phyloP scores from a whole-genome alignment of 768 basidiomycete genomes.

The Hericium erinaceus region DNA sequence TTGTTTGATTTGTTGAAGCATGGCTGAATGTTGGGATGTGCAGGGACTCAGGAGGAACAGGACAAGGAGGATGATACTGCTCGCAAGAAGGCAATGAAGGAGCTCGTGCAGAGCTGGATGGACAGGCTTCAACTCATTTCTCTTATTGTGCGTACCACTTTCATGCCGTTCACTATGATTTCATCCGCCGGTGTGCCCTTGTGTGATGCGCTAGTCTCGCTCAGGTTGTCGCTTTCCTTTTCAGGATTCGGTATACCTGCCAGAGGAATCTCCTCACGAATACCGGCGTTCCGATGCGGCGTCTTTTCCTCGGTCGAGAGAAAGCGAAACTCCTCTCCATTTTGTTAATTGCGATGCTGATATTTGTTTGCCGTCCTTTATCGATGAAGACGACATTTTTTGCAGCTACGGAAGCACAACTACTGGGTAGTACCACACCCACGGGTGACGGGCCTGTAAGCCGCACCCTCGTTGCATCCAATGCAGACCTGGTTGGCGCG shows the following conservation, averaged over 20 bases:
- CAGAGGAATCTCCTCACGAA: too few relatives aligned
- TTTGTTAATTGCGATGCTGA: neutral
- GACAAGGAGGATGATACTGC: conserved; percentile 38
- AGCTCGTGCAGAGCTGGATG: conserved; percentile 18
- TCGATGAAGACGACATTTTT: conserved; percentile 9
- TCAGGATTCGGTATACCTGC: too few relatives aligned
- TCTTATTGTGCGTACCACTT: conserved; percentile 4
- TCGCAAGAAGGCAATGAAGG: conserved; percentile 34
- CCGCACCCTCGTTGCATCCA: neutral
- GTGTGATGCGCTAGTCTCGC: neutral
- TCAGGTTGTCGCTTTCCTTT: too few relatives aligned
- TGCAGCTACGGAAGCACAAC: conserved; percentile 6
- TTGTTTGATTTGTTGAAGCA: too few relatives aligned
- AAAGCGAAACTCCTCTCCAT: too few relatives aligned
- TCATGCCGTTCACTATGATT: neutral
- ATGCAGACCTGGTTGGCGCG: conserved; percentile 8
- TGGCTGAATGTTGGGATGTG: neutral
- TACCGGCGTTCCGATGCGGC: too few relatives aligned
- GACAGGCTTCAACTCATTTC: conserved; percentile 11
- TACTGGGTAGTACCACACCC: neutral
- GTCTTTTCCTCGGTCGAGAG: too few relatives aligned
- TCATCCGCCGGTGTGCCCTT: neutral
- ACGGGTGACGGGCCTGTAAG: neutral
- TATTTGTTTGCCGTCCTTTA: too few relatives aligned
- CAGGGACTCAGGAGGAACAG: conserved; percentile 42